phyloP scores from a whole-genome alignment of 139 green algal species.

The Micractinium conductrix region DNA sequence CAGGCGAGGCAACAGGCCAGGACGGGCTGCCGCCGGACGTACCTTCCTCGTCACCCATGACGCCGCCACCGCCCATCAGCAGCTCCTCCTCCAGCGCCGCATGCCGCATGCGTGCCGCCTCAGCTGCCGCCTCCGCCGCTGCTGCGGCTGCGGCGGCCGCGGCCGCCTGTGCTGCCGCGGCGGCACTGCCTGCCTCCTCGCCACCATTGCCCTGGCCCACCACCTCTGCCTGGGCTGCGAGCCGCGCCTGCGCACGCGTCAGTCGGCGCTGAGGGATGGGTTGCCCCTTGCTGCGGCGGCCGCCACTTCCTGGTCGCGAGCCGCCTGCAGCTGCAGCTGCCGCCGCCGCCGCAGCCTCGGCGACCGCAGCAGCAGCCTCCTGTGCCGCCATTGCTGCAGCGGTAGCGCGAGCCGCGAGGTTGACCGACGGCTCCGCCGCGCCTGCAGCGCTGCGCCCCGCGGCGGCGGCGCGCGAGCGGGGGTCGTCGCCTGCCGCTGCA shows the following conservation, averaged over 20 bases:
- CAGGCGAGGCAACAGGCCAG: background rate
- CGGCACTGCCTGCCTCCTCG: background rate
- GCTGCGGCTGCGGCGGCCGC: background rate
- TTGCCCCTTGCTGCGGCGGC: conserved; percentile 46
- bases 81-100: conserved; percentile 12
- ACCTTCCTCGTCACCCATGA: conserved; percentile 17
- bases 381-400: background rate
- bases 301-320: background rate
- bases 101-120: background rate
- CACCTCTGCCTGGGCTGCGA: conserved; percentile 52
- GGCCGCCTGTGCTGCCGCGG: background rate
- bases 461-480: conserved; percentile 19
- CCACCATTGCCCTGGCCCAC: conserved; percentile 25
- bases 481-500: conserved; percentile 22
- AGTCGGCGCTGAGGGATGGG: conserved; percentile 58
- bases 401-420: background rate
- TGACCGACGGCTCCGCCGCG: conserved; percentile 12
- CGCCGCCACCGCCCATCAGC: background rate
- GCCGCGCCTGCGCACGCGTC: conserved; percentile 62
- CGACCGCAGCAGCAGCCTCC: conserved; percentile 14
- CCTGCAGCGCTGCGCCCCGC: background rate
- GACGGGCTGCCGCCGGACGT: background rate
- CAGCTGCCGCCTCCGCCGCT: background rate
- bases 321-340: conserved; percentile 3
- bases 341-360: conserved; percentile 8